These are phyloP conservation scores for Boletus subluridellus DNA, from an alignment of 1,284 basidiomycete species.

Conservation along the genomic window DNA sequence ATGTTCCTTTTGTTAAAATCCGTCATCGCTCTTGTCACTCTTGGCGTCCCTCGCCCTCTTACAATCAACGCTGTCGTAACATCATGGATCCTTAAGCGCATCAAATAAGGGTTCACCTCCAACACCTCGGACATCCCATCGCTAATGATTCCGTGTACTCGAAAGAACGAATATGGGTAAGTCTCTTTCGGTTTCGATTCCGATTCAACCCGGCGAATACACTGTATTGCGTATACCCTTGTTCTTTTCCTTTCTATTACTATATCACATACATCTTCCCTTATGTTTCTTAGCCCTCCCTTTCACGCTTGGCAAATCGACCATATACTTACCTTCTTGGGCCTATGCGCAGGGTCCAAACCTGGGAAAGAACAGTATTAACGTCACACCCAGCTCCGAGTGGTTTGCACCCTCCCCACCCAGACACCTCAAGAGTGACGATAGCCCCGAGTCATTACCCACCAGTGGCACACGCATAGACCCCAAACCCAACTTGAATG, in stretches of 20 bases:
- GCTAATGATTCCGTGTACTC: constrained; percentile 90
- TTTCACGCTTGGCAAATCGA: neutral
- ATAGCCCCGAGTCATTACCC: constrained; percentile 37
- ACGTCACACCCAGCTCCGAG: constrained; percentile 61
- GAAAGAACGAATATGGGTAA: constrained; percentile 76
- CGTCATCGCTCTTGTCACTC: neutral
- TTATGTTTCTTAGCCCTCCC: neutral
- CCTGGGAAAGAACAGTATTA: constrained; percentile 80
- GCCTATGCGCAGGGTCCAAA: constrained; percentile 54
- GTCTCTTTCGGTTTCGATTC: constrained; percentile 19
- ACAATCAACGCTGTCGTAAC: constrained; percentile 5
- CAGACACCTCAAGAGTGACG: constrained; percentile 43
- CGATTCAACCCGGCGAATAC: neutral
- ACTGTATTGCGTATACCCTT: neutral
- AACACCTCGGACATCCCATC: constrained; percentile 91
- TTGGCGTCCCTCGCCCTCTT: neutral
- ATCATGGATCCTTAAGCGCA: constrained; percentile 56
- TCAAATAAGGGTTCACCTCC: constrained; percentile 94
- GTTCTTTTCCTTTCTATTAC: neutral
- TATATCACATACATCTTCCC: neutral
- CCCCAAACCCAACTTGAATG: constrained; percentile 10
- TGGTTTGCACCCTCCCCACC: constrained; percentile 65
- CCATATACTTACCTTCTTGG: constrained; percentile 3
- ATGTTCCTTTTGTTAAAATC: neutral
- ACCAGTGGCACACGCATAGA: constrained; percentile 25